Evolutionary conservation across 2,329 filamentous ascomycete genomes (phyloP).

Genomic region (Periconia sp.): DNA sequence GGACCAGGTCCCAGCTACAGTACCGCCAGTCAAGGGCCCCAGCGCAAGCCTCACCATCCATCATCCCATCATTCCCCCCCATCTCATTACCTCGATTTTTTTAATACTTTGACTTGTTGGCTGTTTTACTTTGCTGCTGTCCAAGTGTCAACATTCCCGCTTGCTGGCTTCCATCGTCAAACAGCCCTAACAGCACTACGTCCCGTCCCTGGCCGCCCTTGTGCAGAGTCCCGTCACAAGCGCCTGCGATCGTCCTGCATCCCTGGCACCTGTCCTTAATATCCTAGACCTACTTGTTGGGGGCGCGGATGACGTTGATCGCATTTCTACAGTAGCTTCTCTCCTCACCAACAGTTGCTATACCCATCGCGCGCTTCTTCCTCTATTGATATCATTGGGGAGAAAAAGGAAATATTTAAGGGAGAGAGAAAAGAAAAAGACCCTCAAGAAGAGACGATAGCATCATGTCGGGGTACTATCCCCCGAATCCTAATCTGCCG

Average conservation of each 20-base stretch:
- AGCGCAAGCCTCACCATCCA: slow-evolving; percentile 23
- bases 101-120: slow-evolving; percentile 23
- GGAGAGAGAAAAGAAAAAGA: background rate
- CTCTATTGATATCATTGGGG: slow-evolving; percentile 5
- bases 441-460: background rate
- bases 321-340: slow-evolving; percentile 22
- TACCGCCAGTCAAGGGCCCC: slow-evolving; percentile 33
- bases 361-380: slow-evolving; percentile 19
- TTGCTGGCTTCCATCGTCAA: slow-evolving; percentile 10
- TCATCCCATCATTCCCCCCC: slow-evolving; percentile 22
- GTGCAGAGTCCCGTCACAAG: slow-evolving; percentile 28
- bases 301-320: slow-evolving; percentile 43
- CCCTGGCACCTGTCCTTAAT: slow-evolving; percentile 24
- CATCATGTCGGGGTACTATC: slow-evolving; percentile 44
- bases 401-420: too few species aligned
- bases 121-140: background rate
- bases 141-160: background rate
- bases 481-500: slow-evolving; percentile 32
- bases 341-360: slow-evolving; percentile 26
- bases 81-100: slow-evolving; percentile 29
- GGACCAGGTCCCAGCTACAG: background rate
- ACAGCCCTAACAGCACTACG: slow-evolving; percentile 7
- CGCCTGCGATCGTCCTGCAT: slow-evolving; percentile 37
- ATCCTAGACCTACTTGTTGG: slow-evolving; percentile 18
- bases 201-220: slow-evolving; percentile 27